phyloP scores from a whole-genome alignment of 2,329 filamentous ascomycete species.

The Microcyclospora pomicola region DNA sequence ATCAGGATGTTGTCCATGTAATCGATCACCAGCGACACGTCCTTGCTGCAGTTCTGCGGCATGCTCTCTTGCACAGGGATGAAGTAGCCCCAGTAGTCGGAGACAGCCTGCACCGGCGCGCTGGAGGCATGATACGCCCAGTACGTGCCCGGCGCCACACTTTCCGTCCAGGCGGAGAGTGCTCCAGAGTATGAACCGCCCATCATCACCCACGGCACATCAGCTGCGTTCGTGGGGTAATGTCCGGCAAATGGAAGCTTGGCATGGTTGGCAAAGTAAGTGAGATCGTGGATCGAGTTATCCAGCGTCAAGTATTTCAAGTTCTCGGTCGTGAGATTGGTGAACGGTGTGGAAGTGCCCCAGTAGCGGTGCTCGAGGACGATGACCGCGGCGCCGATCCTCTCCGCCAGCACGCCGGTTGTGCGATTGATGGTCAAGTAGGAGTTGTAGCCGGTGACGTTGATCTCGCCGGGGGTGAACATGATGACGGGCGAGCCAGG shows the following conservation, averaged over 20 bases:
- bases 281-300: constrained; percentile 41
- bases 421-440: constrained; percentile 39
- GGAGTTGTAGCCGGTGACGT: constrained; percentile 32
- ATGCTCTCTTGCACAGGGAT: constrained; percentile 43
- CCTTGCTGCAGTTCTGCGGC: constrained; percentile 43
- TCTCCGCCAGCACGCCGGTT: constrained; percentile 38
- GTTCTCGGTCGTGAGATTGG: constrained; percentile 37
- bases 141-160: constrained; percentile 40
- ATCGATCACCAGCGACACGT: constrained; percentile 38
- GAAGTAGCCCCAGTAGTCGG: constrained; percentile 47
- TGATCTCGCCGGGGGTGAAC: constrained; percentile 35
- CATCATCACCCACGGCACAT: constrained; percentile 43
- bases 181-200: constrained; percentile 46
- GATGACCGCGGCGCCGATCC: constrained; percentile 40
- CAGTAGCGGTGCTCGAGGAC: constrained; percentile 47
- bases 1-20: constrained; percentile 30
- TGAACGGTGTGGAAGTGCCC: constrained; percentile 42
- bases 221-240: constrained; percentile 34
- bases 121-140: constrained; percentile 47
- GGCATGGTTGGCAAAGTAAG: constrained; percentile 40
- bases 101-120: constrained; percentile 42
- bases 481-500: constrained; percentile 37
- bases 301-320: constrained; percentile 41
- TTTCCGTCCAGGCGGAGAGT: constrained; percentile 42
- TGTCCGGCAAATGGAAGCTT: constrained; percentile 40